These are phyloP conservation scores for Angomonas ambiguus DNA, from an alignment of 208 protist genomes.

Conservation along the genomic window DNA sequence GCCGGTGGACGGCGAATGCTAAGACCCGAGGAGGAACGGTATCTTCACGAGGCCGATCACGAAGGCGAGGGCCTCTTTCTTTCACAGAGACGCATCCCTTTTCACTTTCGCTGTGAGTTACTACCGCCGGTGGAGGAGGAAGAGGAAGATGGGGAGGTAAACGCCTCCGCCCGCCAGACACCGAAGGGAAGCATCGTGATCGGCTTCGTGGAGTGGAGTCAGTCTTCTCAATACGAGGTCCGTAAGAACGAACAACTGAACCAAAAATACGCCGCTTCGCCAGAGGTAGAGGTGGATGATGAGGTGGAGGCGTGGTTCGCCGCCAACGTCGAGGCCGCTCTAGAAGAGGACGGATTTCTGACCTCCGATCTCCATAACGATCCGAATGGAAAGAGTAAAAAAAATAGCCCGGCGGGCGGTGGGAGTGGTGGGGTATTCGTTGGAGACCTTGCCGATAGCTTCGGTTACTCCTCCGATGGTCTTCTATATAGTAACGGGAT, in stretches of 20 bases:
- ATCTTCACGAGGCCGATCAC: background rate
- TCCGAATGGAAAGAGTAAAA: background rate
- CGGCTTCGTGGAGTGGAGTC: background rate
- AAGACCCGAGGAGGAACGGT: background rate
- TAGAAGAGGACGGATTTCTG: background rate
- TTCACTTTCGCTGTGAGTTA: background rate
- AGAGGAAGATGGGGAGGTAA: background rate
- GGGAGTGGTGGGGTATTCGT: constrained; percentile 20
- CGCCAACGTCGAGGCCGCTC: background rate
- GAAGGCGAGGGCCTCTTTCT: background rate
- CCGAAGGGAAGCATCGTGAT: background rate
- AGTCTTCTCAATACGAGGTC: background rate
- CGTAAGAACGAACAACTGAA: background rate
- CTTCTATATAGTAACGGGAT: constrained; percentile 9
- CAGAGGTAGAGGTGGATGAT: background rate
- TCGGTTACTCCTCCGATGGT: constrained; percentile 22
- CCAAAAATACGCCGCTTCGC: background rate
- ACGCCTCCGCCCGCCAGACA: too few species aligned
- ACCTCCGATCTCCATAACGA: background rate
- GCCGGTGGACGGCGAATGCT: background rate
- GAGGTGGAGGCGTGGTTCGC: constrained; percentile 2
- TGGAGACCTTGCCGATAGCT: constrained; percentile 24
- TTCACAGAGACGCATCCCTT: background rate
- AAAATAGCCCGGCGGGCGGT: too few species aligned
- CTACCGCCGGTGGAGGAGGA: background rate